A percentile compares a stretch with the other conserved stretches of the same genome.
These are phyloP conservation scores for Ceratocystis huliohia DNA, from an alignment of 2,329 filamentous ascomycete genomes.

Conservation along the genomic window DNA sequence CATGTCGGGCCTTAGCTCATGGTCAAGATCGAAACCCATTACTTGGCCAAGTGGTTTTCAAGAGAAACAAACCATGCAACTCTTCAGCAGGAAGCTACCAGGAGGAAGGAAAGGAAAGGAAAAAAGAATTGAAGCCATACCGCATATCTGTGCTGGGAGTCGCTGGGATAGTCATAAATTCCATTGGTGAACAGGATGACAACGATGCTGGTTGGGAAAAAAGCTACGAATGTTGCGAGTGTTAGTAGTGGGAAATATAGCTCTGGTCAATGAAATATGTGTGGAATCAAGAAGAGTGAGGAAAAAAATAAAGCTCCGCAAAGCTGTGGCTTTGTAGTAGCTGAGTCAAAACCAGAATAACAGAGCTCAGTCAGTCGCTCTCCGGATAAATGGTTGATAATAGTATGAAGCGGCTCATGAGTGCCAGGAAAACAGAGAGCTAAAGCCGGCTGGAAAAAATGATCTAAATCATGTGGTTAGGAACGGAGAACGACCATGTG, in stretches of 20 bases:
- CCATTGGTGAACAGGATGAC: conserved; percentile 31
- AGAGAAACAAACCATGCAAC: neutral
- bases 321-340: neutral
- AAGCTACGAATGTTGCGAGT: neutral
- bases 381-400: neutral
- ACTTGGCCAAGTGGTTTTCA: neutral
- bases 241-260: neutral
- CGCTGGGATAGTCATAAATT: conserved; percentile 40
- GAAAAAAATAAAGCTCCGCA: neutral
- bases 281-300: neutral
- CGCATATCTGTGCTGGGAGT: conserved; percentile 41
- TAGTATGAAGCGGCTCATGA: neutral
- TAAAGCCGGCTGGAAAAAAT: neutral
- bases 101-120: neutral
- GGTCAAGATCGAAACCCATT: neutral
- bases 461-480: neutral
- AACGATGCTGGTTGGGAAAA: neutral
- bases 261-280: neutral
- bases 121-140: conserved; percentile 31
- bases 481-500: neutral
- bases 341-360: neutral
- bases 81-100: neutral
- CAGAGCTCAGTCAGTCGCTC: neutral
- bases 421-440: neutral
- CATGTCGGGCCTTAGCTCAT: neutral